phyloP scores from a whole-genome alignment of 208 protist species.

The Trypanosoma conorhini region DNA sequence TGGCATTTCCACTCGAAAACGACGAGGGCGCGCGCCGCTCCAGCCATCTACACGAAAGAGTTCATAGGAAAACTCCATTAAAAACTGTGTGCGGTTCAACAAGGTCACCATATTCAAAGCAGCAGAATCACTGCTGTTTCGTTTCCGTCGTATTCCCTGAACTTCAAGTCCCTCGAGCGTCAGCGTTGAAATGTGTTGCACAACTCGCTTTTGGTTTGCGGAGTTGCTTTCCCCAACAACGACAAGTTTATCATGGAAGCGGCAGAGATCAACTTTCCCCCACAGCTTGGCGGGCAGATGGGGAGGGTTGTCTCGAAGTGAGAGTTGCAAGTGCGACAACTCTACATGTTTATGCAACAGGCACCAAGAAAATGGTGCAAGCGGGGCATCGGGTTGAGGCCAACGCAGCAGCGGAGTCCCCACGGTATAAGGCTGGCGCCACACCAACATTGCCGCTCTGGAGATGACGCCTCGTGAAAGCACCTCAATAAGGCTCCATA shows the following conservation, averaged over 20 bases:
- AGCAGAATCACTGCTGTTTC: neutral
- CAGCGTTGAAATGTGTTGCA: constrained; percentile 11
- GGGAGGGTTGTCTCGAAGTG: constrained; percentile 12
- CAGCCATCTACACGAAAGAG: constrained; percentile 20
- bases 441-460: constrained; percentile 17
- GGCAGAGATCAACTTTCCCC: constrained; percentile 7
- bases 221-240: neutral
- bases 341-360: constrained; percentile 23
- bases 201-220: neutral
- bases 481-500: constrained; percentile 38
- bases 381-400: constrained; percentile 12
- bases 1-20: constrained; percentile 15
- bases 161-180: constrained; percentile 8
- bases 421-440: constrained; percentile 17
- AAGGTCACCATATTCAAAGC: constrained; percentile 2
- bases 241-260: constrained; percentile 18
- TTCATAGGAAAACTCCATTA: constrained; percentile 11
- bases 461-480: constrained; percentile 37
- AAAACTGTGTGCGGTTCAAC: constrained; percentile 3
- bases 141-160: neutral
- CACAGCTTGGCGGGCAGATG: constrained; percentile 7
- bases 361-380: constrained; percentile 19
- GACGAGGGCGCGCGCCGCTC: neutral
- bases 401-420: neutral
- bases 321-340: constrained; percentile 16